Conservation (phyloP, 176 grass and related monocot genomes). For the Oryza longistaminata region DNA sequence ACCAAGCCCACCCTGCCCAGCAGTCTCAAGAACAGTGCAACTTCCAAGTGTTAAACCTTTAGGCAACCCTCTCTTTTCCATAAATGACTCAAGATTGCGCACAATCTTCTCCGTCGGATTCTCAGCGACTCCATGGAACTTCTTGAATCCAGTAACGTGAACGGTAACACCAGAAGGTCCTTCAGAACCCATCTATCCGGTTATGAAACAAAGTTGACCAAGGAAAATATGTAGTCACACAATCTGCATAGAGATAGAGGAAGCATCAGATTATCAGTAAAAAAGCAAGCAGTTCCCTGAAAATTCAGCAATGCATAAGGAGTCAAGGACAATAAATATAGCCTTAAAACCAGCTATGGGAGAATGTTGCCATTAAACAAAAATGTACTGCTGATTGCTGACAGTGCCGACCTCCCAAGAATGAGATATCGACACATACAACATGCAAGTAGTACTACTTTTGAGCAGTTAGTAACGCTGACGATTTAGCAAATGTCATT, state of each 20-base stretch:
- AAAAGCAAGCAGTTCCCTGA: neutral
- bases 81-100: conserved; percentile 39
- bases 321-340: neutral
- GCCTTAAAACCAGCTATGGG: neutral
- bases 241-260: neutral
- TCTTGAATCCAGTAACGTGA: conserved; percentile 62
- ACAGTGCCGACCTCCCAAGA: neutral
- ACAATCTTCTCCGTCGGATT: conserved; percentile 62
- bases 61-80: conserved; percentile 52
- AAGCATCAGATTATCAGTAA: neutral
- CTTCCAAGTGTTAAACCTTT: conserved; percentile 55
- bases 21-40: conserved; percentile 74
- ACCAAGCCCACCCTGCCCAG: conserved; percentile 60
- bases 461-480: neutral
- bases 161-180: conserved; percentile 40
- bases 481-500: neutral
- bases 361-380: neutral
- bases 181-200: conserved; percentile 58
- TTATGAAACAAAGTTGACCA: neutral
- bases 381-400: neutral
- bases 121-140: conserved; percentile 58
- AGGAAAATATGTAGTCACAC: neutral
- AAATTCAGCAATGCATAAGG: neutral
- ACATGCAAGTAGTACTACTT: neutral
- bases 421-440: conserved; percentile 14